phyloP scores from a whole-genome alignment of 139 green algal genomes.

The Edaphochlamys debaryana region DNA sequence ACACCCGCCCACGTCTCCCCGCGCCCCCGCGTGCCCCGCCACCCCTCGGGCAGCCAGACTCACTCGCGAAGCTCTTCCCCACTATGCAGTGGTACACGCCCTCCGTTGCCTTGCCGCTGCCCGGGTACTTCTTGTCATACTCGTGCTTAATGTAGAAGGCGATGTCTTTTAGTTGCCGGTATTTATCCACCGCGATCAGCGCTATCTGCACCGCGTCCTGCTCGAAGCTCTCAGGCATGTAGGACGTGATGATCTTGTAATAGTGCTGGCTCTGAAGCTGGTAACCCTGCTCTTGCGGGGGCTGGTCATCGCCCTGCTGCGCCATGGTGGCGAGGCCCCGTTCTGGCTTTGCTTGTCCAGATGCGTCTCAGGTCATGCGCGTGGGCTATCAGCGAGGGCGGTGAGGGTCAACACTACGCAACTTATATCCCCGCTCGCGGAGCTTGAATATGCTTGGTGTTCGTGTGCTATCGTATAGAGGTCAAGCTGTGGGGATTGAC shows the following conservation, averaged over 20 bases:
- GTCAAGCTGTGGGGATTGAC: too few relatives aligned
- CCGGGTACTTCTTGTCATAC: constrained; percentile 79
- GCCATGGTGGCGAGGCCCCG: constrained; percentile 26
- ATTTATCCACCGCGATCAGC: constrained; percentile 58
- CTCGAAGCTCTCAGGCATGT: constrained; percentile 64
- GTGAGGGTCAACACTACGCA: too few relatives aligned
- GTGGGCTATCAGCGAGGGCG: too few relatives aligned
- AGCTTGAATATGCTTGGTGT: too few relatives aligned
- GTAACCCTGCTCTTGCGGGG: constrained; percentile 46
- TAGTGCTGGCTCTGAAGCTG: constrained; percentile 50
- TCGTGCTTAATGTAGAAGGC: constrained; percentile 79
- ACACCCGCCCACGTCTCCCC: too few relatives aligned
- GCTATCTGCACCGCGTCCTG: constrained; percentile 62
- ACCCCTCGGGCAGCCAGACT: constrained; percentile 34
- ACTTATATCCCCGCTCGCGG: too few relatives aligned
- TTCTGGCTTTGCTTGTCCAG: too few relatives aligned
- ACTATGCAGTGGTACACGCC: constrained; percentile 85
- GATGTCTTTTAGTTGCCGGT: constrained; percentile 76
- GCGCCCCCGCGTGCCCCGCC: too few relatives aligned
- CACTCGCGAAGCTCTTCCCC: constrained; percentile 81
- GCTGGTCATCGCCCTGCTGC: constrained; percentile 9
- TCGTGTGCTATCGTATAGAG: too few relatives aligned
- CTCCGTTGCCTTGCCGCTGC: constrained; percentile 79
- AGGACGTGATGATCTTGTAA: constrained; percentile 56
- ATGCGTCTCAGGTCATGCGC: too few relatives aligned